Evolutionary conservation across 441 rosid genomes (phyloP), one percentile per base, ranked within the genome.

Genomic region (Eutrema salsugineum): DNA sequence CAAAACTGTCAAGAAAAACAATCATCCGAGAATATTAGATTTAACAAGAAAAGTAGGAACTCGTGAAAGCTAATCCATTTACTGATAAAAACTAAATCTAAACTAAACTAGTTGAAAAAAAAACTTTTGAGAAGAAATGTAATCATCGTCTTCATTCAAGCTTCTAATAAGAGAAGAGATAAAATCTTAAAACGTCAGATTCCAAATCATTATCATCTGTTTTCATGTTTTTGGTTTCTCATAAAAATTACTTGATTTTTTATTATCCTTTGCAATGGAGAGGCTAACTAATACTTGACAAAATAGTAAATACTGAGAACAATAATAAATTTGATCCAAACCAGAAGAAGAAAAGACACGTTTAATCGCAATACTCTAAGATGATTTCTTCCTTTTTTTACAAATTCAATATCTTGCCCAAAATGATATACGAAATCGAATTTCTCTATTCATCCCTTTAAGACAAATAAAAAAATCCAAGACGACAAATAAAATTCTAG

Each of bases 1-100:
- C 64, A 68, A 47, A 68, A 17, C 78, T 75, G 74, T 61, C 30
- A 68, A 44, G 19, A 14, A 60, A 20, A 66, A 6, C 39, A 39
- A 30, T 30, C 39, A 48, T 39, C 11, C 11, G 33, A 58, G 2
- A 39, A 6, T 50, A 16, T n/a, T 48, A 56, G 22, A 2, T 9
- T 5, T 10, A 42, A 68, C 55, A 33, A 32, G 5, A 44, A 20
- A 8, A 24, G 27, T 6, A 6, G 11, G 11, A 20, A 20, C 44
- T 24, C 12, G 43, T 33, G 19, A 32, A 63, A 63, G n/a, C 64
- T 27, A 8, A 55, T 36, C n/a, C 16, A 56, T 28, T 47, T 51
- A 27, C 5, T 27, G n/a, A 38, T 24, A 24, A 24, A 64, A 24
- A 64, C 20, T 32, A 2, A 35, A 54, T 2, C 30, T 32, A 30